Percentiles rank a stretch among this genome's conserved stretches.
Conservation (phyloP, 176 grass and related monocot genomes). For the Musa beccarii region DNA sequence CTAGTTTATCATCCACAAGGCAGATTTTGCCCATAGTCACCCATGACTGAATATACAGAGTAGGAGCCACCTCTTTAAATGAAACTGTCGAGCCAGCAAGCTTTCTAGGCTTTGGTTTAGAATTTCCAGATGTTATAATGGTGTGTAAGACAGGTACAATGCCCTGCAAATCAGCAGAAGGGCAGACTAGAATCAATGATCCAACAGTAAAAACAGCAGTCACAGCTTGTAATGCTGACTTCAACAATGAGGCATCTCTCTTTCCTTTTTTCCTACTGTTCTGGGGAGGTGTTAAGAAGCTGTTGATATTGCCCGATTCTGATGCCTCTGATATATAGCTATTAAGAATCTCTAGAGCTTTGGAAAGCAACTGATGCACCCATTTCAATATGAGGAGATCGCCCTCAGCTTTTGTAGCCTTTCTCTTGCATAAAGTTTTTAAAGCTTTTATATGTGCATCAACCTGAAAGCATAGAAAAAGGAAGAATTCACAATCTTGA, state of each 20-base stretch:
- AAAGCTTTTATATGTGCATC: slow-evolving; percentile 92
- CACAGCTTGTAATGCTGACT: slow-evolving; percentile 41
- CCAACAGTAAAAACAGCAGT: slow-evolving; percentile 85
- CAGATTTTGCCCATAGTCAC: slow-evolving; percentile 89
- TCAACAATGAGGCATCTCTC: slow-evolving; percentile 30
- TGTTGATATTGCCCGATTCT: slow-evolving; percentile 31
- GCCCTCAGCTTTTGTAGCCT: slow-evolving; percentile 53
- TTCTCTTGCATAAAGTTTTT: slow-evolving; percentile 78
- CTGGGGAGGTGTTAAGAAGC: slow-evolving; percentile 48
- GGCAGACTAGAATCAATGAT: slow-evolving; percentile 74
- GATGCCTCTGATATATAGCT: slow-evolving; percentile 45
- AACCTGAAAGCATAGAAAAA: slow-evolving; percentile 39
- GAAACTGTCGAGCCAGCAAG: slow-evolving; percentile 44
- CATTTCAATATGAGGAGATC: slow-evolving; percentile 60
- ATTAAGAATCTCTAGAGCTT: slow-evolving; percentile 43
- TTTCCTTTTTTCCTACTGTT: slow-evolving; percentile 38
- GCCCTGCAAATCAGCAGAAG: slow-evolving; percentile 44
- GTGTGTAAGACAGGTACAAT: slow-evolving; percentile 72
- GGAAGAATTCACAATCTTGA: slow-evolving; percentile 5
- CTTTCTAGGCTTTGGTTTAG: slow-evolving; percentile 51
- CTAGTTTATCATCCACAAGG: slow-evolving; percentile 76
- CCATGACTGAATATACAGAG: slow-evolving; percentile 87
- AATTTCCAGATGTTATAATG: slow-evolving; percentile 70
- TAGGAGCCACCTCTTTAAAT: slow-evolving; percentile 67
- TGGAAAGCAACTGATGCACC: slow-evolving; percentile 52